phyloP scores from a whole-genome alignment of 1,284 basidiomycete species.

The Rhodotorula sp. region DNA sequence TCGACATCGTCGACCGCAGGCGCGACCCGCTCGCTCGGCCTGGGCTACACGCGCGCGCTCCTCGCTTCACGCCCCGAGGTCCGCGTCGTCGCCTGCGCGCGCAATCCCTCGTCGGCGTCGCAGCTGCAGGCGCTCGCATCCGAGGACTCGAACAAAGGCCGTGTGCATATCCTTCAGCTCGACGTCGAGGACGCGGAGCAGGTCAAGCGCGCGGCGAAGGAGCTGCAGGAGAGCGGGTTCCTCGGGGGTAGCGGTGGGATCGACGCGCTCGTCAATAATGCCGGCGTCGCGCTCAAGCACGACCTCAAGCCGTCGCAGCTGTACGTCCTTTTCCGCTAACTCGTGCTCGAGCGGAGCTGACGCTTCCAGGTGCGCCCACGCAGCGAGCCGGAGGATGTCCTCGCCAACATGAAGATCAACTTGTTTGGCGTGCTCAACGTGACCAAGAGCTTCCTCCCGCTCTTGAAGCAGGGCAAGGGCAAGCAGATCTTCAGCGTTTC shows the following conservation, averaged over 20 bases:
- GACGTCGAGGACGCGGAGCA: constrained; percentile 23
- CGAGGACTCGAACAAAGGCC: constrained; percentile 7
- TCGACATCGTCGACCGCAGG: neutral
- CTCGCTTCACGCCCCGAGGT: constrained; percentile 4
- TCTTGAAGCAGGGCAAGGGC: constrained; percentile 14
- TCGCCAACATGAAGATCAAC: constrained; percentile 29
- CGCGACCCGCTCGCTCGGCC: constrained; percentile 32
- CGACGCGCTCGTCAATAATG: constrained; percentile 25
- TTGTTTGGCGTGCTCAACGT: constrained; percentile 31
- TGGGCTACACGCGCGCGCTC: constrained; percentile 28
- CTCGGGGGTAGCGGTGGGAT: neutral
- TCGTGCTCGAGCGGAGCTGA: neutral
- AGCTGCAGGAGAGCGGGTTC: constrained; percentile 8
- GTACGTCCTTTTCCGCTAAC: neutral
- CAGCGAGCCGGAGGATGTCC: constrained; percentile 15
- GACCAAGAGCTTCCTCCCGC: constrained; percentile 21
- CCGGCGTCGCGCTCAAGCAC: constrained; percentile 14
- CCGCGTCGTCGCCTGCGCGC: constrained; percentile 30
- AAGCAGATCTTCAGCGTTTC: constrained; percentile 29
- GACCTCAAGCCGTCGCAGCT: constrained; percentile 6
- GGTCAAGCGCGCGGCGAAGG: constrained; percentile 3
- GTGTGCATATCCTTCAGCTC: constrained; percentile 14
- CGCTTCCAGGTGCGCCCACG: neutral
- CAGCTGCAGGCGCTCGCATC: constrained; percentile 22
- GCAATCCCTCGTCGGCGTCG: constrained; percentile 22